A percentile compares a stretch with the other conserved stretches of the same genome.
Evolutionary conservation across 208 protist species (phyloP).

Genomic region (Strigomonas culicis): DNA sequence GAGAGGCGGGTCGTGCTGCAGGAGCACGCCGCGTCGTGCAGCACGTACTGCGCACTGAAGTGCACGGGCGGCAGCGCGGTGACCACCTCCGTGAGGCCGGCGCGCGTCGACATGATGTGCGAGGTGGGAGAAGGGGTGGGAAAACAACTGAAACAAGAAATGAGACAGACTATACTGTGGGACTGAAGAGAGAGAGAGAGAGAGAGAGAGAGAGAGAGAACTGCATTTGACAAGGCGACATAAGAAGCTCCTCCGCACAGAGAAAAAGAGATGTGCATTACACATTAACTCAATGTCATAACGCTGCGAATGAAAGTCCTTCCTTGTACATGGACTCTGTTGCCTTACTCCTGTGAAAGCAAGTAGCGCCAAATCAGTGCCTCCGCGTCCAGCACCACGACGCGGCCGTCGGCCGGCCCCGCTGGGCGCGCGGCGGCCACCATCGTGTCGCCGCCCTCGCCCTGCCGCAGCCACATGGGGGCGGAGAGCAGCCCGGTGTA

Average conservation of each 20-base stretch:
- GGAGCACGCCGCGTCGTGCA: slow-evolving; percentile 19
- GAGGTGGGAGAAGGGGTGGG: not conserved
- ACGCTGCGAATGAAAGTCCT: not conserved
- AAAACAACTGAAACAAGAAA: not conserved
- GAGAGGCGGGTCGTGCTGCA: slow-evolving; percentile 12
- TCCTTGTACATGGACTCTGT: not conserved
- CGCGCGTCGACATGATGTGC: not conserved
- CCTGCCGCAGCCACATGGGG: slow-evolving; percentile 2
- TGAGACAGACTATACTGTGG: not conserved
- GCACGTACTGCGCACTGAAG: slow-evolving; percentile 33
- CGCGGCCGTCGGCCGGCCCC: not conserved
- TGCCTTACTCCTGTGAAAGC: not conserved
- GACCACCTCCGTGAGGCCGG: not conserved
- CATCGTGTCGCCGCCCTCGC: not conserved
- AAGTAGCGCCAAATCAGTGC: slow-evolving; percentile 32
- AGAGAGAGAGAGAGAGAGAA: slow-evolving; percentile 2
- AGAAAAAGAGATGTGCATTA: not conserved
- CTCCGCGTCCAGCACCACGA: slow-evolving; percentile 40
- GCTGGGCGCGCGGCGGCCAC: not conserved
- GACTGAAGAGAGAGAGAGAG: not conserved
- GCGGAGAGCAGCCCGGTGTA: slow-evolving; percentile 17
- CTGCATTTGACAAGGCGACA: not conserved
- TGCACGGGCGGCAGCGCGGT: slow-evolving; percentile 19
- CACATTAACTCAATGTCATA: not conserved
- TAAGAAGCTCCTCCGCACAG: not conserved